Conservation (phyloP, 139 green algal species). For the Coelastrella sp. region DNA sequence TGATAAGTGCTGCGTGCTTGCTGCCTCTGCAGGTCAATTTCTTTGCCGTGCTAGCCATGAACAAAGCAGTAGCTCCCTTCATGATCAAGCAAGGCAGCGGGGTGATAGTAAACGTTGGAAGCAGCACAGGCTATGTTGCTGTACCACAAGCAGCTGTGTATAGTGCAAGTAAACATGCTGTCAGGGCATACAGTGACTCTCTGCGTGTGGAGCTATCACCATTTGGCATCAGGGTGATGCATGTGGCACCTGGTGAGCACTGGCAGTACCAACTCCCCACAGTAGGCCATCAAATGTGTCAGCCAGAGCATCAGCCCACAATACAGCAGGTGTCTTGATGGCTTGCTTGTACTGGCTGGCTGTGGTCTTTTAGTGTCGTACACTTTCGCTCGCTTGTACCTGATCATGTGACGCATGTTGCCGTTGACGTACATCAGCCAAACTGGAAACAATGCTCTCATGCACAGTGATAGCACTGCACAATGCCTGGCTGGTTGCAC, state of each 20-base stretch:
- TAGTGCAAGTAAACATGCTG: conserved; percentile 38
- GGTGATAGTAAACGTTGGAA: conserved; percentile 37
- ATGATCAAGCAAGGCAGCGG: conserved; percentile 36
- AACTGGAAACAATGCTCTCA: too few species aligned
- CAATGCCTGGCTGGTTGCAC: too few species aligned
- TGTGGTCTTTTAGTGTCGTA: too few species aligned
- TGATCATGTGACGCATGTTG: too few species aligned
- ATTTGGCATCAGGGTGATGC: conserved; percentile 29
- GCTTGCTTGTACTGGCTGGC: too few species aligned
- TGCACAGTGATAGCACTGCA: too few species aligned
- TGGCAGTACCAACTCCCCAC: background rate
- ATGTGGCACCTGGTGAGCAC: conserved; percentile 30
- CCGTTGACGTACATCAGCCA: too few species aligned
- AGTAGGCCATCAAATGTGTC: background rate
- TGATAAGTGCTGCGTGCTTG: background rate
- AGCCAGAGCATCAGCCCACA: background rate
- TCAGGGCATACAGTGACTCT: conserved; percentile 25
- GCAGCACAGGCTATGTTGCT: background rate
- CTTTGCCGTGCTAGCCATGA: conserved; percentile 26
- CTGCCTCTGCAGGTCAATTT: conserved; percentile 35
- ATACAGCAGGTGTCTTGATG: background rate
- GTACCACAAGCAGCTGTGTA: conserved; percentile 33
- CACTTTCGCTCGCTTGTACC: too few species aligned
- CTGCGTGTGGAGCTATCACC: conserved; percentile 37
- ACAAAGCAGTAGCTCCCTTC: conserved; percentile 10